These are phyloP conservation scores for Metschnikowia baotianmanensis DNA, from an alignment of 805 yeast species.

Conservation along the genomic window DNA sequence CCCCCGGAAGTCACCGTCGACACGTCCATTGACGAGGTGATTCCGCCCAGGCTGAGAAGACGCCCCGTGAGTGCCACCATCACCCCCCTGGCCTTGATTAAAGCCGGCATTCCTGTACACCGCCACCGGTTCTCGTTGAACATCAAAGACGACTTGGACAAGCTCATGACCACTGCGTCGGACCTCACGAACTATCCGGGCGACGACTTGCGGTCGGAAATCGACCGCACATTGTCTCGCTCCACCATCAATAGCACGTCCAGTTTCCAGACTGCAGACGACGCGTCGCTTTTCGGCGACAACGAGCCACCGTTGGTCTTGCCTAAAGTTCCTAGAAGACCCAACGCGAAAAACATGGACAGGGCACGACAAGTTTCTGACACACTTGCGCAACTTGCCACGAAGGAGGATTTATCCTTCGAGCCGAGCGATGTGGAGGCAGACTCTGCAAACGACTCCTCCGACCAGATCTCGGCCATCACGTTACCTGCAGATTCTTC, in stretches of 20 bases:
- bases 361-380: conserved; percentile 17
- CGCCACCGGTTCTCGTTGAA: conserved; percentile 24
- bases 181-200: conserved; percentile 4
- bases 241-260: not conserved
- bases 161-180: conserved; percentile 36
- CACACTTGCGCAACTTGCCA: conserved; percentile 3
- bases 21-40: conserved; percentile 34
- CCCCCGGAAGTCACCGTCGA: conserved; percentile 31
- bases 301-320: conserved; percentile 3
- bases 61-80: conserved; percentile 34
- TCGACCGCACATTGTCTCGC: not conserved
- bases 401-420: not conserved
- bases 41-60: conserved; percentile 40
- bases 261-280: conserved; percentile 19
- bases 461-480: conserved; percentile 2
- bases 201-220: not conserved
- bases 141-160: conserved; percentile 37
- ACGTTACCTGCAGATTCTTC: not conserved
- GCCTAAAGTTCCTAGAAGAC: conserved; percentile 20
- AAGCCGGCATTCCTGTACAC: not conserved
- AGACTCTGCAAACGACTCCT: not conserved
- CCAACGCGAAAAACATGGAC: conserved; percentile 14
- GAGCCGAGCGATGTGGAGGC: not conserved
- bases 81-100: conserved; percentile 2
- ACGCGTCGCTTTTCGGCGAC: not conserved